phyloP scores from a whole-genome alignment of 2,329 filamentous ascomycete species.

The Fulvia fulva region DNA sequence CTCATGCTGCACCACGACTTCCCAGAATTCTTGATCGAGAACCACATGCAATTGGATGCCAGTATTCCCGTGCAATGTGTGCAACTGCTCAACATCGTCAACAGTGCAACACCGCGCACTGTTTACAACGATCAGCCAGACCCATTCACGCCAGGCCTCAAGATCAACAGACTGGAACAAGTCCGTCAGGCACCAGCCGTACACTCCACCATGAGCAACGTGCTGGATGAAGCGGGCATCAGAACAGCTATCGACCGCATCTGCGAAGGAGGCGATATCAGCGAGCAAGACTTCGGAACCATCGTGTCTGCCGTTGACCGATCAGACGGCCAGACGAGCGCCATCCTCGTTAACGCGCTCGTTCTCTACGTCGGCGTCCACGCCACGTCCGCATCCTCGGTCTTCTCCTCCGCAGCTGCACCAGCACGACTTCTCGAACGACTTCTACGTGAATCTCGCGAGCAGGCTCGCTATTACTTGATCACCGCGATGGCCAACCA shows the following conservation, averaged over 20 bases:
- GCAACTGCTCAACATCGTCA: constrained; percentile 82
- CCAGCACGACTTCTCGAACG: constrained; percentile 71
- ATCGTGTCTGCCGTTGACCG: constrained; percentile 70
- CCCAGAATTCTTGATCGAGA: constrained; percentile 84
- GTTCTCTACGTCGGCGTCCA: constrained; percentile 76
- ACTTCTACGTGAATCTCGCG: constrained; percentile 68
- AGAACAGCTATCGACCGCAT: constrained; percentile 51
- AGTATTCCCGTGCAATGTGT: constrained; percentile 78
- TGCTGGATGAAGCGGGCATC: constrained; percentile 49
- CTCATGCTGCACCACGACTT: constrained; percentile 89
- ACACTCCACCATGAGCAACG: constrained; percentile 57
- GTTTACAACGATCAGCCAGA: constrained; percentile 66
- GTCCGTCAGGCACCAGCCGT: constrained; percentile 64
- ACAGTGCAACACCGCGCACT: constrained; percentile 71
- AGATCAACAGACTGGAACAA: constrained; percentile 73
- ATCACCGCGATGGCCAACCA: constrained; percentile 84
- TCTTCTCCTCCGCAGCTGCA: constrained; percentile 61
- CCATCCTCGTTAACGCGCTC: constrained; percentile 71
- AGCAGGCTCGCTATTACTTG: constrained; percentile 80
- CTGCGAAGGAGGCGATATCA: constrained; percentile 42
- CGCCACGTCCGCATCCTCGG: constrained; percentile 60
- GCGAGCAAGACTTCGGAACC: constrained; percentile 71
- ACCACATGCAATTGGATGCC: constrained; percentile 77
- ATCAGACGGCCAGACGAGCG: constrained; percentile 33
- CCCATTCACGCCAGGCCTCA: constrained; percentile 67